phyloP scores from a whole-genome alignment of 2,329 filamentous ascomycete species.

The Orbilia javanica region DNA sequence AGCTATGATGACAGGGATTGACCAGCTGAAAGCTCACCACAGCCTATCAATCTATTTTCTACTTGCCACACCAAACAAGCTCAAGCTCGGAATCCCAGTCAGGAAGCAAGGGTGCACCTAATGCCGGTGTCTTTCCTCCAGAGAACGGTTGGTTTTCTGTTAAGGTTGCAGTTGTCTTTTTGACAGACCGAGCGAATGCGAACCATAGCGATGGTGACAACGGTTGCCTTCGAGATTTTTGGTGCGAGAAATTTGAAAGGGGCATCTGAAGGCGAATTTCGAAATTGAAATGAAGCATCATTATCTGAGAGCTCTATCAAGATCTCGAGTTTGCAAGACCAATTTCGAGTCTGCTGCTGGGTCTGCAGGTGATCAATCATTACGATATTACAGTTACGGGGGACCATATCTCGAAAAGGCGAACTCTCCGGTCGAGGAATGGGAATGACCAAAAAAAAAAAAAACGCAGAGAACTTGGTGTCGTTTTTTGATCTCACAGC shows the following conservation, averaged over 20 bases:
- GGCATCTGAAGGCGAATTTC: constrained; percentile 57
- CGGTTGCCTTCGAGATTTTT: constrained; percentile 52
- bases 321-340: constrained; percentile 26
- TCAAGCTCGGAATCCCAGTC: constrained; percentile 54
- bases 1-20: constrained; percentile 55
- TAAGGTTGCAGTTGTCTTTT: constrained; percentile 53
- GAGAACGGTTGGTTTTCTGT: constrained; percentile 53
- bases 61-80: constrained; percentile 58
- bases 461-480: constrained; percentile 37
- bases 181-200: constrained; percentile 47
- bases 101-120: constrained; percentile 44
- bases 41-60: constrained; percentile 55
- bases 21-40: constrained; percentile 53
- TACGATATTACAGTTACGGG: constrained; percentile 13
- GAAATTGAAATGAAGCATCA: constrained; percentile 49
- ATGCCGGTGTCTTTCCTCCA: constrained; percentile 49
- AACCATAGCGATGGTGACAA: constrained; percentile 50
- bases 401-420: constrained; percentile 39
- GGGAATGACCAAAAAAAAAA: constrained; percentile 42
- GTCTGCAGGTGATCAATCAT: constrained; percentile 52
- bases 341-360: constrained; percentile 40
- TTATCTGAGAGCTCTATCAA: constrained; percentile 52
- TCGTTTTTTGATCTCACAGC: constrained; percentile 47
- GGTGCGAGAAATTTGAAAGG: constrained; percentile 57
- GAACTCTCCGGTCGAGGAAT: constrained; percentile 32